Conservation (phyloP, 371 early-diverging fungal genomes). For the Haplosporangium sp. region DNA sequence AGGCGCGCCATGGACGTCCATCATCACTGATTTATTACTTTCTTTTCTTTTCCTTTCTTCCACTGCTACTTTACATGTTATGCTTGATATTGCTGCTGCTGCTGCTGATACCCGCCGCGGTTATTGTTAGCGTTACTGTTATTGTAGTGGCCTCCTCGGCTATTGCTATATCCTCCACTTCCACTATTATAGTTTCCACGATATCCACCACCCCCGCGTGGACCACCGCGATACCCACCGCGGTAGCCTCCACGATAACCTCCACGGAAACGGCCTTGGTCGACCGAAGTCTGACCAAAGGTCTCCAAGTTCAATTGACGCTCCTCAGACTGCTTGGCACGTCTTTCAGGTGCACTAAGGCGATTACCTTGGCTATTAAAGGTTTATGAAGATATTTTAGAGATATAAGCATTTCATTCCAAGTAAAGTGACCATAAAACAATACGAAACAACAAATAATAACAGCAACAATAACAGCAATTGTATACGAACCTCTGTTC, state of each 20-base stretch:
- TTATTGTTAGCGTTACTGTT: constrained; percentile 26
- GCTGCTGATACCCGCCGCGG: constrained; percentile 46
- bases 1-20: too few relatives aligned
- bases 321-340: constrained; percentile 86
- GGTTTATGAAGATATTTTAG: not conserved
- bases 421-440: constrained; percentile 17
- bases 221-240: constrained; percentile 65
- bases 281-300: constrained; percentile 89
- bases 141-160: constrained; percentile 41
- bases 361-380: constrained; percentile 33
- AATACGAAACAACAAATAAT: not conserved
- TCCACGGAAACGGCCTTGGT: constrained; percentile 74
- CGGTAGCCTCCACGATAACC: constrained; percentile 69
- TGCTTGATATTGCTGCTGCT: constrained; percentile 49
- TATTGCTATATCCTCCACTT: constrained; percentile 21
- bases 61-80: not conserved
- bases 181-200: constrained; percentile 31
- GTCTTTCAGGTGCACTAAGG: constrained; percentile 70
- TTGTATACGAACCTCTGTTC: constrained; percentile 23
- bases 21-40: not conserved
- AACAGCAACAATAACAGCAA: not conserved
- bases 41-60: not conserved
- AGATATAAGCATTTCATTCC: too few relatives aligned
- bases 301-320: constrained; percentile 93
- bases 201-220: constrained; percentile 61